Conservation (phyloP, 1,284 basidiomycete genomes). For the Cronartium ribicola region DNA sequence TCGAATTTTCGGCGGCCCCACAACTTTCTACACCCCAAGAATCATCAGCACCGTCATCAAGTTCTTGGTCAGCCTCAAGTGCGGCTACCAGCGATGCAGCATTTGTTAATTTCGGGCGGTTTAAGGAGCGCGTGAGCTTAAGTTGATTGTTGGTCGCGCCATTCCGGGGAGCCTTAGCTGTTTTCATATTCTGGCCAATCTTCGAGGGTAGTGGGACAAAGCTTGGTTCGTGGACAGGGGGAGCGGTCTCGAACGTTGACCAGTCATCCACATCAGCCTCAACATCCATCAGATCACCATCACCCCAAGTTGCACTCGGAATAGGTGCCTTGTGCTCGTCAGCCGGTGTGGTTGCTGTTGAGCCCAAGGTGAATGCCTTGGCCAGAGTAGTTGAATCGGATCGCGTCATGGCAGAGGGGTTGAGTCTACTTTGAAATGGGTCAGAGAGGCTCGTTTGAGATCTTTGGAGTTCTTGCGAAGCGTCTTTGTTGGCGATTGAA, state of each 20-base stretch:
- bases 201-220: constrained; percentile 34
- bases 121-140: neutral
- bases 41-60: neutral
- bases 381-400: neutral
- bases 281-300: constrained; percentile 77
- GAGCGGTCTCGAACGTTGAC: constrained; percentile 50
- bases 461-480: constrained; percentile 57
- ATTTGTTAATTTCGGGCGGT: neutral
- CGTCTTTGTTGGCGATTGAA: constrained; percentile 61
- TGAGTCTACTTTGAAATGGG: neutral
- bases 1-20: neutral
- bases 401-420: neutral
- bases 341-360: constrained; percentile 53
- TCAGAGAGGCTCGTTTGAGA: constrained; percentile 47
- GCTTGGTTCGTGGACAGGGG: constrained; percentile 25
- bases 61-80: constrained; percentile 32
- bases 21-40: constrained; percentile 14
- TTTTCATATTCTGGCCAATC: constrained; percentile 14
- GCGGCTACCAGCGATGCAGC: constrained; percentile 31
- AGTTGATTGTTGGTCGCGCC: neutral
- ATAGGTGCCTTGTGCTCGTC: constrained; percentile 53
- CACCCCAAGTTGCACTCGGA: constrained; percentile 58
- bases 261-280: constrained; percentile 87
- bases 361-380: constrained; percentile 5
- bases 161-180: neutral